Evolutionary conservation across 1,284 basidiomycete genomes (phyloP), one percentile per base, ranked within the genome.

Genomic region (Heimioporus punctisporus): DNA sequence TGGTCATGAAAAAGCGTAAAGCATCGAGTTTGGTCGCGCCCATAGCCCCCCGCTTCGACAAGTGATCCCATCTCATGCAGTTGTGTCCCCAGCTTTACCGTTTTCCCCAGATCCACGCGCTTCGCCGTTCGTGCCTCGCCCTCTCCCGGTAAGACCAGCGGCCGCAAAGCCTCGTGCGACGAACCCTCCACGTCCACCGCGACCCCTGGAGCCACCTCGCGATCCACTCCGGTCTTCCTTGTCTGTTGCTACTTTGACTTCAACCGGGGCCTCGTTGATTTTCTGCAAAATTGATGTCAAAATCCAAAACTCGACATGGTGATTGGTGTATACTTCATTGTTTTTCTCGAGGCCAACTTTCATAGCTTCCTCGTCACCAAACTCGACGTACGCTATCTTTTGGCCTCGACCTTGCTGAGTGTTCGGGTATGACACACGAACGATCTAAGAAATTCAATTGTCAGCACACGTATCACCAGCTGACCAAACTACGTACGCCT

Each of bases 331-430:
- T 56, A 92, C 92, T 69, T 86, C 85, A 17, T 78, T 81, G 62
- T 89, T 85, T 62, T 85, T 86, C 58, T 84, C 85, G 25, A 95
- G 72, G 2, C 86, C 93, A 25, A 77, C 80, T 64, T 84, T 88
- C 90, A 95, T 92, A 24, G 85, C 79, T 46, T 88, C 88, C 65
- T 95, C 92, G 63, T 90, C 89, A 9, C 83, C 88, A 71, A 95
- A 96, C 69, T 96, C 94, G 56, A 95, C 84, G 64, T 94, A 96
- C 2, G 85, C 90, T 54, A 90, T 76, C 61, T 77, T 86, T 61
- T 76, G 73, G 53, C 59, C 75, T 54, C 82, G 81, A 26, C 81
- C 80, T 8, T 73, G 63, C 56, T 72, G 76, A 48, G 56, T 58
- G 41, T 71, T 62, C 2, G 89, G 89, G 60, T 91, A 82, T 62